A percentile compares a stretch with the other conserved stretches of the same genome.
phyloP scores from a whole-genome alignment of 2,329 filamentous ascomycete genomes.

The Aspergillus quadricinctus region DNA sequence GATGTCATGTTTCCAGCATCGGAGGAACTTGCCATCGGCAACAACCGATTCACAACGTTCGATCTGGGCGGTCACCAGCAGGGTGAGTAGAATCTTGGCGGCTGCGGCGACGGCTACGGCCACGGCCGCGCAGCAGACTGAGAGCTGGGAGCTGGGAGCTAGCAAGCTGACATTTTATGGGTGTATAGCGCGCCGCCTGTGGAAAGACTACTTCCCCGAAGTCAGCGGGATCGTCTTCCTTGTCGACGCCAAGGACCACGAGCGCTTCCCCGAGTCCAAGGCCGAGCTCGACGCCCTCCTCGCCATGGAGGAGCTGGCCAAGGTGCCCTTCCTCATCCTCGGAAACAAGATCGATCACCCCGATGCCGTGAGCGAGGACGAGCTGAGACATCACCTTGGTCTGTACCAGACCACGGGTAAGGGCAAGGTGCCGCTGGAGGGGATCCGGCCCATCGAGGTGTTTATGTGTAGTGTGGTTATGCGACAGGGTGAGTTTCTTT shows the following conservation, averaged over 20 bases:
- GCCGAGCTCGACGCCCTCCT: conserved; percentile 93
- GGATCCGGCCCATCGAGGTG: conserved; percentile 90
- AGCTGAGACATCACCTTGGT: conserved; percentile 85
- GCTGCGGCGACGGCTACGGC: too few species aligned
- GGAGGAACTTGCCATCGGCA: conserved; percentile 88
- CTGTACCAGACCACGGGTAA: conserved; percentile 96
- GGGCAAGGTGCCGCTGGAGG: conserved; percentile 88
- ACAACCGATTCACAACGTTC: conserved; percentile 91
- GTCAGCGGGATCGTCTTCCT: conserved; percentile 96
- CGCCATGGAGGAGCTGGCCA: conserved; percentile 92
- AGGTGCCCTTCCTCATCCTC: conserved; percentile 92
- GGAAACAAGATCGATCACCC: conserved; percentile 99
- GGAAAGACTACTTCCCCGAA: conserved; percentile 97
- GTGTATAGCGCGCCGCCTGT: conserved; percentile 70
- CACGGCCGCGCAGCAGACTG: not conserved
- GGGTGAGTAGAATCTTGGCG: conserved; percentile 48
- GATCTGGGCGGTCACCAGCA: conserved; percentile 92
- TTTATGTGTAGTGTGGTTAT: conserved; percentile 99
- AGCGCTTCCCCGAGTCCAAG: conserved; percentile 91
- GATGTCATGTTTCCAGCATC: conserved; percentile 57
- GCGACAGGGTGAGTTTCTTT: conserved; percentile 67
- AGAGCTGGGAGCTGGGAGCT: not conserved
- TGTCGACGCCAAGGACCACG: conserved; percentile 94
- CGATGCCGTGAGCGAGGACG: conserved; percentile 90
- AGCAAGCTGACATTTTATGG: conserved; percentile 13